Base-by-base conservation (phyloP, 208 protist genomes). In the Leishmania mexicana region DNA sequence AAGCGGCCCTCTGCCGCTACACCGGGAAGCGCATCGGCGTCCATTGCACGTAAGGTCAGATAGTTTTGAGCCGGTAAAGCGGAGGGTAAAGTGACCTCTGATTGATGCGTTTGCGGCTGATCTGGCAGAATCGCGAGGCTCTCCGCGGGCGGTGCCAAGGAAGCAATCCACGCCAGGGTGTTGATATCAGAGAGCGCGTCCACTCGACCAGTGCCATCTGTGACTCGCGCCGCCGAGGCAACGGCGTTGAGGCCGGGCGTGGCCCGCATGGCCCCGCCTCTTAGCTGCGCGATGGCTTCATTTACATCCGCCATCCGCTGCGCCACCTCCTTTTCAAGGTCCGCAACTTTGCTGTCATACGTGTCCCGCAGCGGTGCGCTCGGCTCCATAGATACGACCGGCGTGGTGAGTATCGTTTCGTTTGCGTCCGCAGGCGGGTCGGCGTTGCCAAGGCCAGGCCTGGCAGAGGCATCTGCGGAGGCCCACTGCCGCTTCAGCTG, bases 281-380 rank as follows among this genome's bases (percentile, higher is more conserved):
- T 83, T 45, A 95, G 89, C 74, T 94, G 81, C 24, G 90, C 87
- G 42, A 97, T 93, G 38, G 93, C 93, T 51, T 91, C 86, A 70
- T 96, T 96, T 1, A 97, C 94, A 74, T 96, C 92, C 60, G 87
- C 85, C 93, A 97, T 97, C n/a, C 94, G 92, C 81, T 90, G 86
- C 79, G 93, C 89, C 65, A 97, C 94, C 81, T 97, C 91, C 81
- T 90, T 85, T 83, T 97, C 92, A 1, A 97, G 83, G 45, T 81
- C 83, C 0, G 93, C 81, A 51, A 97, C 88, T 38, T 88, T 87
- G 73, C 81, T 89, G 51, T 77, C 83, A 75, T 95, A 93, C n/a
- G 80, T 88, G 80, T 95, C 91, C 62, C 83, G 83, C 77, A 94
- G 85, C n/a, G 83, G 80, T 19, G 19, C 80, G 3, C 47, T 53